Conservation (phyloP, 2,329 filamentous ascomycete genomes). For the Colletotrichum falcatum region DNA sequence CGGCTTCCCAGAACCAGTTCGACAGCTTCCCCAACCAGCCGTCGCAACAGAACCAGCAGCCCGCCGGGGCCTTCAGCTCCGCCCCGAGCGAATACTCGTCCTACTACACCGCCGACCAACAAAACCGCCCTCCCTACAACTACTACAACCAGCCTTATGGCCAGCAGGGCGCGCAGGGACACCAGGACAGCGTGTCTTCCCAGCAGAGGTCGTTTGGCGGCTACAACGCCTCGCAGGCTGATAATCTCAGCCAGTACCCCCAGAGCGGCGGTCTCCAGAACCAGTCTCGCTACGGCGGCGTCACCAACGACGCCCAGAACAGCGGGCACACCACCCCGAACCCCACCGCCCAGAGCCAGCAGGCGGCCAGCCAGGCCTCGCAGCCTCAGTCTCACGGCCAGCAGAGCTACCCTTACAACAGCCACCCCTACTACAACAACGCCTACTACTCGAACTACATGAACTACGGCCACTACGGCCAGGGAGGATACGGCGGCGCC, state of each 20-base stretch:
- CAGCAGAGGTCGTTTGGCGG: slow-evolving; percentile 84
- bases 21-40: slow-evolving; percentile 72
- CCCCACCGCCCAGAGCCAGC: slow-evolving; percentile 71
- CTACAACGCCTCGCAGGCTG: slow-evolving; percentile 74
- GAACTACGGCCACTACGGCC: slow-evolving; percentile 65
- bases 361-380: slow-evolving; percentile 56
- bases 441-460: slow-evolving; percentile 73
- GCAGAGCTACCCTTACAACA: slow-evolving; percentile 63
- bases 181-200: slow-evolving; percentile 77
- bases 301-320: slow-evolving; percentile 78
- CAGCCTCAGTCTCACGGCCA: slow-evolving; percentile 61
- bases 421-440: slow-evolving; percentile 71
- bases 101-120: slow-evolving; percentile 84
- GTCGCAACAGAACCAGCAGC: slow-evolving; percentile 67
- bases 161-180: slow-evolving; percentile 69
- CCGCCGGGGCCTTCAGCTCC: slow-evolving; percentile 76
- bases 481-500: slow-evolving; percentile 60
- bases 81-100: slow-evolving; percentile 84
- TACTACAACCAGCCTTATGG: slow-evolving; percentile 76
- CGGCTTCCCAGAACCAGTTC: slow-evolving; percentile 64
- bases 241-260: slow-evolving; percentile 76
- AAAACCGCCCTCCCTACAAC: slow-evolving; percentile 79
- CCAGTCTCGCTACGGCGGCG: slow-evolving; percentile 69
- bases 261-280: slow-evolving; percentile 74
- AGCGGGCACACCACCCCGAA: slow-evolving; percentile 94